Conservation (phyloP, 805 yeast species). For the Grigorovia yakushimaensis region DNA sequence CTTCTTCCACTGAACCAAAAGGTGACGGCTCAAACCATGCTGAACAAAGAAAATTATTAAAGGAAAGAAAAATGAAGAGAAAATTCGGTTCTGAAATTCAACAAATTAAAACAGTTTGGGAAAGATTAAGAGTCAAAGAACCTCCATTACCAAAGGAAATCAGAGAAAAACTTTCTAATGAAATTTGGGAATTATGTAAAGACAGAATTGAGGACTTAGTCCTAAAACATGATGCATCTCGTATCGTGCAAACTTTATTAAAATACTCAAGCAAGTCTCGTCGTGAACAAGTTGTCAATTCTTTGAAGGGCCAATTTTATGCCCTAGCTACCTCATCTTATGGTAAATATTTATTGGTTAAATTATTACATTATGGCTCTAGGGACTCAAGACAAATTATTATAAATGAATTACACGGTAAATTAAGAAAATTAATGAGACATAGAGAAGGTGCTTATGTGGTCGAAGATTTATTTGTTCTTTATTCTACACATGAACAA, state of each 20-base stretch:
- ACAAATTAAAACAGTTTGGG: constrained; percentile 83
- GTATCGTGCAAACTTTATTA: constrained; percentile 89
- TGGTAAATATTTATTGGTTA: constrained; percentile 85
- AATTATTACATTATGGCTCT: constrained; percentile 85
- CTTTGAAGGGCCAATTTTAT: constrained; percentile 69
- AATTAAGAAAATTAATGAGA: constrained; percentile 83
- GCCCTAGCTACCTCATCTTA: constrained; percentile 83
- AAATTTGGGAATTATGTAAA: constrained; percentile 75
- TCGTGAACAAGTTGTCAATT: constrained; percentile 55
- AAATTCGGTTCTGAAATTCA: constrained; percentile 82
- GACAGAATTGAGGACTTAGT: constrained; percentile 77
- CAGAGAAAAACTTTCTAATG: constrained; percentile 69
- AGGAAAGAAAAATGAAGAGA: constrained; percentile 79
- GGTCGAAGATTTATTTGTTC: constrained; percentile 81
- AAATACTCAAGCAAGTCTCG: constrained; percentile 76
- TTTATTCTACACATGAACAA: constrained; percentile 78
- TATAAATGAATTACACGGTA: constrained; percentile 81
- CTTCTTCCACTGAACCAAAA: constrained; percentile 10
- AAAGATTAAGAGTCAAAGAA: constrained; percentile 72
- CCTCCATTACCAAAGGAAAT: constrained; percentile 71
- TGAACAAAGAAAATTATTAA: constrained; percentile 67
- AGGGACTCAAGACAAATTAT: constrained; percentile 67
- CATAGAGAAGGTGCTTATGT: constrained; percentile 98
- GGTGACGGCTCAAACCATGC: constrained; percentile 44
- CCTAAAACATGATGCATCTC: constrained; percentile 89